A percentile compares a stretch with the other conserved stretches of the same genome.
Evolutionary conservation across 768 basidiomycete genomes (phyloP).

Genomic region (Obba rivulosa): DNA sequence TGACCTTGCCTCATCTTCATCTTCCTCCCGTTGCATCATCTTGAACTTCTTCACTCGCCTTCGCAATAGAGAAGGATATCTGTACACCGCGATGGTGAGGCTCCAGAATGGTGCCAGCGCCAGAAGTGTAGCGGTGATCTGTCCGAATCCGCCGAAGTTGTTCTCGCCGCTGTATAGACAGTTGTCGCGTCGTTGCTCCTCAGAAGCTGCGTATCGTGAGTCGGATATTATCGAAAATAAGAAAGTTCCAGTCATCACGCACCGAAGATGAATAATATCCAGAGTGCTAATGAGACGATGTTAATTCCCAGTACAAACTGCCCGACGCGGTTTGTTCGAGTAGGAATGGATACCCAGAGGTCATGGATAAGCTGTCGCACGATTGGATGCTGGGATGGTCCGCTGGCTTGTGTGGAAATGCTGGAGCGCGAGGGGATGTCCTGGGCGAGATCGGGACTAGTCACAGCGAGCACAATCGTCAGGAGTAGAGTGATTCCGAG

Average conservation of each 20-base stretch:
- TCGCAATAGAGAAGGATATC: conserved; percentile 5
- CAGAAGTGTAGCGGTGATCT: conserved; percentile 22
- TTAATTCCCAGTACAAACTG: not conserved
- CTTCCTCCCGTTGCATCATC: no score
- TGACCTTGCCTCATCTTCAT: no score
- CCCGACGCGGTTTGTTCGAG: no score
- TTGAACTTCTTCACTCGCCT: not conserved
- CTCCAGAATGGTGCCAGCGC: conserved; percentile 19
- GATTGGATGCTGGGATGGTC: no score
- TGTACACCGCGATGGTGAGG: conserved; percentile 18
- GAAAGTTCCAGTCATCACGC: conserved; percentile 1
- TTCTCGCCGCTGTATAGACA: conserved; percentile 20
- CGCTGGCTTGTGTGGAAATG: not conserved
- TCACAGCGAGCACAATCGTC: conserved; percentile 16
- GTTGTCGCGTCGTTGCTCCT: conserved; percentile 16
- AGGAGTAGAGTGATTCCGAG: conserved; percentile 18
- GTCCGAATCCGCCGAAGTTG: conserved; percentile 18
- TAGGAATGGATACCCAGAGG: no score
- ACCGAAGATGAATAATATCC: conserved; percentile 18
- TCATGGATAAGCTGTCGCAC: no score
- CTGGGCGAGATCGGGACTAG: conserved; percentile 12
- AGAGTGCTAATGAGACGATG: conserved; percentile 10
- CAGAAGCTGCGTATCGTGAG: conserved; percentile 12
- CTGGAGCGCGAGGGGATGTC: not conserved
- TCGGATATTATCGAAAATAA: no score